Base-by-base conservation (phyloP, 2,329 filamentous ascomycete genomes). In the Hypoxylon sp. region DNA sequence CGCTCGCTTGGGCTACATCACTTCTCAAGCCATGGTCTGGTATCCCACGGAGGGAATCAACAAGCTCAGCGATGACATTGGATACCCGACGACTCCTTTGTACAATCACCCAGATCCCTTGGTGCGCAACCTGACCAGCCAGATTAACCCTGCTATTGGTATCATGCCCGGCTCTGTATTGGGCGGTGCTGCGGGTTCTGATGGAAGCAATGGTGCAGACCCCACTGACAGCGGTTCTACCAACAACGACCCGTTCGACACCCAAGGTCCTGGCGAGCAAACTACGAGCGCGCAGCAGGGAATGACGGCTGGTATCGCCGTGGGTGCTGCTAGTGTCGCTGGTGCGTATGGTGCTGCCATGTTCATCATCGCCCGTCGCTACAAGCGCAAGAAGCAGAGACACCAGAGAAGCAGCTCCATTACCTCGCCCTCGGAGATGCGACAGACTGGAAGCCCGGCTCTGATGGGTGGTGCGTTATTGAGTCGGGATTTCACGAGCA, bases 321-420 rank as follows among this genome's bases (percentile, higher is more conserved):
- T 93, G 22, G 93, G 93, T 75, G 91, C 93, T 27, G 89, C 95
- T 33, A 88, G 88, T 48, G 90, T 94, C 76, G 93, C 93, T 46
- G 92, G 91, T 56, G 90, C 94, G n/a, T 97, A 97, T 74, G 95
- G 94, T 77, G 93, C 92, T 11, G 94, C 93, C 79, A 97, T 98
- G 95, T 95, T 97, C 84, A 90, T 96, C 76, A 89, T 97, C 73
- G 95, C 95, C 55, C 91, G 94, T 69, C 89, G 95, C 67, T 97
- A 97, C 87, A 93, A 95, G 86, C 91, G 92, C 83, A 94, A 92
- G 86, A 91, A 90, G 82, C 88, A 92, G 78, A 84, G 89, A 56
- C 93, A 97, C 82, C 88, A 90, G 76, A 92, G 94, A 66, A 86
- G 91, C 58, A 93, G 90, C 85, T 97, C 93, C 50, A 82, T 95